These are phyloP conservation scores for Waltergamsia citrina DNA, from an alignment of 2,329 filamentous ascomycete genomes.

Conservation along the genomic window DNA sequence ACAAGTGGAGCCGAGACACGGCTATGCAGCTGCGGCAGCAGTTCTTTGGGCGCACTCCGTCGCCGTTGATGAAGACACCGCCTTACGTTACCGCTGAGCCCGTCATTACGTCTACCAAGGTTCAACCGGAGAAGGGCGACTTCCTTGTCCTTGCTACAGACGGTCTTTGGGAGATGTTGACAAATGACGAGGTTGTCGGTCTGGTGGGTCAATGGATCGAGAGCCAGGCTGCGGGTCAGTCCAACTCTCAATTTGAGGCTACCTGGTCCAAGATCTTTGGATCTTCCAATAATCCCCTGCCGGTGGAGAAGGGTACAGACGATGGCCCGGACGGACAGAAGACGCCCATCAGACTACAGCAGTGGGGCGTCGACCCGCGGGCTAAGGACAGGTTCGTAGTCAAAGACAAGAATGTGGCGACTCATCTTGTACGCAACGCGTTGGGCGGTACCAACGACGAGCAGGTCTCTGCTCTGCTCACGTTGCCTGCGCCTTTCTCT, in stretches of 20 bases:
- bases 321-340: slow-evolving; percentile 58
- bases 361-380: slow-evolving; percentile 76
- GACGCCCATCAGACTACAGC: slow-evolving; percentile 77
- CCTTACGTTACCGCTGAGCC: slow-evolving; percentile 97
- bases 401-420: slow-evolving; percentile 92
- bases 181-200: slow-evolving; percentile 94
- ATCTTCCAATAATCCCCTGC: slow-evolving; percentile 41
- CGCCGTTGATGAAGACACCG: slow-evolving; percentile 73
- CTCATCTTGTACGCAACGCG: slow-evolving; percentile 89
- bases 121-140: slow-evolving; percentile 82
- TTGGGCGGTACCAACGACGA: slow-evolving; percentile 89
- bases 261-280: slow-evolving; percentile 60
- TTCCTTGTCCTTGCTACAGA: slow-evolving; percentile 96
- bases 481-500: slow-evolving; percentile 83
- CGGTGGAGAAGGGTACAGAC: slow-evolving; percentile 56
- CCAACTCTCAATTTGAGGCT: slow-evolving; percentile 55
- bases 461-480: slow-evolving; percentile 86
- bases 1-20: slow-evolving; percentile 89
- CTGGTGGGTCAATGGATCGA: slow-evolving; percentile 97
- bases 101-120: slow-evolving; percentile 84
- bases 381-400: slow-evolving; percentile 80
- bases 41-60: slow-evolving; percentile 80
- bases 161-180: slow-evolving; percentile 98
- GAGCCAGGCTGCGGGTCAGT: slow-evolving; percentile 41
- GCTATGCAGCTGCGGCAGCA: slow-evolving; percentile 72